Base-by-base conservation (phyloP, 2,329 filamentous ascomycete species). In the Ophiostoma himal-ulmi region DNA sequence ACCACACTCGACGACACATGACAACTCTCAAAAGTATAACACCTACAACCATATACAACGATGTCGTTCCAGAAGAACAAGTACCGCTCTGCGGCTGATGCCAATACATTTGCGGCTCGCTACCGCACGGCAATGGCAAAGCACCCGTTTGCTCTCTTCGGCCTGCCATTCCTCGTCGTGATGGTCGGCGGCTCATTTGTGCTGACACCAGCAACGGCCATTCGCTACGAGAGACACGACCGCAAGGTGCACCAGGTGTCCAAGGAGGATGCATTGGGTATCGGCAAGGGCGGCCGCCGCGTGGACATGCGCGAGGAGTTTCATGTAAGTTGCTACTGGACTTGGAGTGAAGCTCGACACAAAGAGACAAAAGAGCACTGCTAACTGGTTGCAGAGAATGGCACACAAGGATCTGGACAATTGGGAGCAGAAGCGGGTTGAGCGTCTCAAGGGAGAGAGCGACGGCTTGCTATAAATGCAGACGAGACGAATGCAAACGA, bases 391-490 rank as follows among this genome's bases (percentile, higher is more conserved):
- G 41, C 79, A 95, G 91, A 88, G 89, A 81, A 83, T 92, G 54
- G 91, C 92, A 75, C 91, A 92, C 41, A 96, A 96, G 79, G 95
- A 98, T 78, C 82, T 98, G 72, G 94, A 99, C 77, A 87, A 93
- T 77, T 99, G 95, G 95, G 94, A 98, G 79, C 95, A 98, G 81
- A 96, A 95, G 81, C 88, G 96, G 69, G 93, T 98, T 13, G 89
- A 97, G 82, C 85, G 95, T 78, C 85, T 97, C 72, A 89, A 92
- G 26, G 95, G 95, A 74, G 96, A 99, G 80, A 91, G 88, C 72
- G 94, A 99, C 79, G 94, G 94, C 44, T 86, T 92, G 68, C 78
- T 97, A 36, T 74, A 41, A 57, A 26, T 57, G 62, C 17, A 34
- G 13, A 62, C 30, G 30, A 30, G 3, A 30, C 30, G 30, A 30